These are phyloP conservation scores for Zymoseptoria crescenta DNA, from an alignment of 2,329 filamentous ascomycete species.

Conservation along the genomic window DNA sequence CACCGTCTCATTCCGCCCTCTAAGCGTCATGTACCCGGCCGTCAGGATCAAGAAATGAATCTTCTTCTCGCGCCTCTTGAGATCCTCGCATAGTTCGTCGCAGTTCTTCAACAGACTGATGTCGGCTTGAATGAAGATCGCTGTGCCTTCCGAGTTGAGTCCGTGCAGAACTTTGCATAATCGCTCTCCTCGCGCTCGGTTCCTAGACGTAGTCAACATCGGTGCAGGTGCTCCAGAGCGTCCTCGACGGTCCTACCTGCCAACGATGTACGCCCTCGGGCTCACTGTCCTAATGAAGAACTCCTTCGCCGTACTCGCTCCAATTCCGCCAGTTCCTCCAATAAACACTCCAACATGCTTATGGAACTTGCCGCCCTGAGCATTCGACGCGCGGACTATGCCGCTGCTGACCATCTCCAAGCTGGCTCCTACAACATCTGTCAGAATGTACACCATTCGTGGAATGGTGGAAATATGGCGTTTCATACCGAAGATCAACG, in stretches of 20 bases:
- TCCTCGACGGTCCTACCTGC: constrained; percentile 22
- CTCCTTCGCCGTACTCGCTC: constrained; percentile 37
- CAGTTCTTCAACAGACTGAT: constrained; percentile 35
- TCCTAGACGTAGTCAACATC: constrained; percentile 21
- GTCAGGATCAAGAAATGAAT: constrained; percentile 51
- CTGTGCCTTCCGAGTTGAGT: constrained; percentile 32
- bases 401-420: constrained; percentile 22
- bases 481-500: background rate
- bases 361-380: constrained; percentile 20
- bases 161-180: constrained; percentile 32
- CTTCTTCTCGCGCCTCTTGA: constrained; percentile 42
- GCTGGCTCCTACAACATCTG: constrained; percentile 7
- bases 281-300: constrained; percentile 33
- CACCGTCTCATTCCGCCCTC: constrained; percentile 42
- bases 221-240: background rate
- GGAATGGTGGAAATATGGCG: background rate
- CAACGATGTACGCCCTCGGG: constrained; percentile 38
- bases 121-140: constrained; percentile 37
- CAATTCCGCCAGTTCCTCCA: constrained; percentile 22
- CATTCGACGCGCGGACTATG: constrained; percentile 26
- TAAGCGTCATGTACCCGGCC: constrained; percentile 40
- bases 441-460: background rate
- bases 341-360: constrained; percentile 33
- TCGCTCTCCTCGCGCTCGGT: constrained; percentile 29
- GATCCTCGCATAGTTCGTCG: constrained; percentile 39